A percentile compares a stretch with the other conserved stretches of the same genome.
These are phyloP conservation scores for Dictyostelium gargantuum DNA, from an alignment of 208 protist species.

Conservation along the genomic window DNA sequence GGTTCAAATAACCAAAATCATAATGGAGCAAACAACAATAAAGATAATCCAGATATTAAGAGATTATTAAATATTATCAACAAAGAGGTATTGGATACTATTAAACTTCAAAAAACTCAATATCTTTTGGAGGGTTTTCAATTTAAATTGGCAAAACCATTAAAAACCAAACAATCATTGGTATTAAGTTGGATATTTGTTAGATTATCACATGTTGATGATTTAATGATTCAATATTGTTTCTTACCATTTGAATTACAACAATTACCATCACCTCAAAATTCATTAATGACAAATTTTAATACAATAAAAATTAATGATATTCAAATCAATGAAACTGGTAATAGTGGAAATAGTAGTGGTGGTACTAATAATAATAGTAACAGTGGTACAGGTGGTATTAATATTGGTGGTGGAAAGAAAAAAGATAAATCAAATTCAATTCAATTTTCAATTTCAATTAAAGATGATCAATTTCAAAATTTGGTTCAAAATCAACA, in stretches of 20 bases:
- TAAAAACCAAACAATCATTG: conserved; percentile 44
- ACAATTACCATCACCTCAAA: conserved; percentile 2
- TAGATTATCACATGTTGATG: too few relatives aligned
- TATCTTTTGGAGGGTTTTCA: conserved; percentile 49
- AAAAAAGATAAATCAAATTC: too few relatives aligned
- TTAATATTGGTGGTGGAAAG: too few relatives aligned
- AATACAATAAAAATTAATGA: background rate
- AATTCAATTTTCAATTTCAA: background rate
- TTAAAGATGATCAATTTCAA: background rate
- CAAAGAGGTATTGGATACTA: conserved; percentile 43
- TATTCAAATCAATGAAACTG: background rate
- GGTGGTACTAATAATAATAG: background rate
- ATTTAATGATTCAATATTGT: conserved; percentile 10
- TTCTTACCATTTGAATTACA: background rate
- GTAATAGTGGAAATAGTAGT: background rate
- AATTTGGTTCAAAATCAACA: background rate
- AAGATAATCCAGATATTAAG: conserved; percentile 62
- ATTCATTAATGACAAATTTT: background rate
- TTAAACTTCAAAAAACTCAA: conserved; percentile 68
- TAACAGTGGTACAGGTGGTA: background rate
- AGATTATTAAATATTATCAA: background rate
- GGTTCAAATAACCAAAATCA: background rate
- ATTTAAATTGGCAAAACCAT: conserved; percentile 35
- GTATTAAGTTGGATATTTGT: background rate
- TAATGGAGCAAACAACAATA: background rate